phyloP scores from a whole-genome alignment of 768 basidiomycete genomes.

The Rhodocollybia butyracea region DNA sequence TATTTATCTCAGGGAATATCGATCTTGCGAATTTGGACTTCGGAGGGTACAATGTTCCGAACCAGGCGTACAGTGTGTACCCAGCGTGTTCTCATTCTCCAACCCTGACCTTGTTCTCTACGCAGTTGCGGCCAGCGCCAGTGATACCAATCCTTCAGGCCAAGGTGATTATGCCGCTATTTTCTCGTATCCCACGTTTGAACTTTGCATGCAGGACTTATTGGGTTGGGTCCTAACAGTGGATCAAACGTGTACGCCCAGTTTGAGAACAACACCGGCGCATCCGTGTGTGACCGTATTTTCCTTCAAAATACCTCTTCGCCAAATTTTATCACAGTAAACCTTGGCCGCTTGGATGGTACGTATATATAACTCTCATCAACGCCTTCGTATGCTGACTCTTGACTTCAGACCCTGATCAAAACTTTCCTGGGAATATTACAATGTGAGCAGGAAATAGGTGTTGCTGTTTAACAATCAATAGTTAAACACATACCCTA shows the following conservation, averaged over 20 bases:
- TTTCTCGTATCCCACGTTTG: not conserved
- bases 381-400: not conserved
- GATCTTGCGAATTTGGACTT: conserved; percentile 42
- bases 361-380: not conserved
- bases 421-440: conserved; percentile 55
- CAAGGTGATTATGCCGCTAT: conserved; percentile 17
- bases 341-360: conserved; percentile 56
- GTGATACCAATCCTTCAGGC: conserved; percentile 26
- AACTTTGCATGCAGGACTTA: conserved; percentile 14
- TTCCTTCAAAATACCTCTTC: conserved; percentile 49
- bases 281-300: conserved; percentile 60
- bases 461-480: not conserved
- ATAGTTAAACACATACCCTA: not conserved
- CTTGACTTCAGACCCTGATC: conserved; percentile 37
- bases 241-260: conserved; percentile 44
- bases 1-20: conserved; percentile 34
- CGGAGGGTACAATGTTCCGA: conserved; percentile 36
- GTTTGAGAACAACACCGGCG: conserved; percentile 33
- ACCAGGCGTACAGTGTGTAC: conserved; percentile 50
- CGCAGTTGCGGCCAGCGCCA: conserved; percentile 39
- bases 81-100: conserved; percentile 24
- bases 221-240: conserved; percentile 63
- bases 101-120: not conserved
- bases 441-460: conserved; percentile 33
- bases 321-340: conserved; percentile 60